Percentiles rank a stretch among this genome's conserved stretches.
These are phyloP conservation scores for Chenopodium quinoa DNA, from an alignment of 148 eudicot genomes.

Conservation along the genomic window DNA sequence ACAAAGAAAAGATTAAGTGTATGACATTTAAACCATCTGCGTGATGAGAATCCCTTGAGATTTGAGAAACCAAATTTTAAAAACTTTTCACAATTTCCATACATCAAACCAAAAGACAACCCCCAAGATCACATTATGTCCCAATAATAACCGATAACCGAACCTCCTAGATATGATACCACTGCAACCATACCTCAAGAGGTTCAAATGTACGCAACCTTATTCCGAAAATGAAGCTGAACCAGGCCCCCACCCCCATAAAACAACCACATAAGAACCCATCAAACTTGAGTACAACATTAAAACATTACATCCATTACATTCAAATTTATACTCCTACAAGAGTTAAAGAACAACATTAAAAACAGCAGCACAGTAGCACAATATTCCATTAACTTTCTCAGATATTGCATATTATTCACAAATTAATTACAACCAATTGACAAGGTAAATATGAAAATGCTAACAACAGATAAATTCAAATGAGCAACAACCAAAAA, in stretches of 20 bases:
- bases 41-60: neutral
- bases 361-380: neutral
- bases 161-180: neutral
- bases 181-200: neutral
- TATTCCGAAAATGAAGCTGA: neutral
- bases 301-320: neutral
- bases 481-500: neutral
- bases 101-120: neutral
- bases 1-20: neutral
- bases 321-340: neutral
- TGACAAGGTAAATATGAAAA: neutral
- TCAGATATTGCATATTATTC: neutral
- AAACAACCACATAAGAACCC: too few species aligned
- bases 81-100: neutral
- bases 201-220: neutral
- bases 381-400: neutral
- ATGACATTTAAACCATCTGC: neutral
- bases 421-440: neutral
- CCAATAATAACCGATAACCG: neutral
- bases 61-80: neutral
- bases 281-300: neutral
- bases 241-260: neutral
- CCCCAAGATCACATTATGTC: neutral
- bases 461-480: neutral
- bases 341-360: neutral